These are phyloP conservation scores for Crithidia acanthocephali DNA, from an alignment of 208 protist species.

Conservation along the genomic window DNA sequence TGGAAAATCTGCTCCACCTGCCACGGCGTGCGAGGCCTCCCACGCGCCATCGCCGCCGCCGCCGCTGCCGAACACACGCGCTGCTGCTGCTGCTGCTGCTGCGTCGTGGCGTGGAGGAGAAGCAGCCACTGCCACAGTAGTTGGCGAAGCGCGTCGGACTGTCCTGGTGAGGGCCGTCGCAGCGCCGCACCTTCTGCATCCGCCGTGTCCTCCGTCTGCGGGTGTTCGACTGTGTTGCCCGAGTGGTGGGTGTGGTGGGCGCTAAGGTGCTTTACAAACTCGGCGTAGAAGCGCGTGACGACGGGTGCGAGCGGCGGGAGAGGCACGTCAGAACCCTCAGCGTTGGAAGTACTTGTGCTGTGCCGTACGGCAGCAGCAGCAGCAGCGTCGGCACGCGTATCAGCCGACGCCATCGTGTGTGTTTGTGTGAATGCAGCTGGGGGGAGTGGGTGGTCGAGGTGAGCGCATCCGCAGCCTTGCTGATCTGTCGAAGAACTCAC, in stretches of 20 bases:
- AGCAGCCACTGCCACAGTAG: constrained; percentile 36
- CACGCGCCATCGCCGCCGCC: no score
- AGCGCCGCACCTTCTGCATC: constrained; percentile 12
- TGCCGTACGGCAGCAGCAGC: no score
- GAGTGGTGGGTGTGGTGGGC: not conserved
- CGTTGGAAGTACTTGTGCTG: not conserved
- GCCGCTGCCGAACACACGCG: no score
- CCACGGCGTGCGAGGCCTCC: not conserved
- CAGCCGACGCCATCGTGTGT: no score
- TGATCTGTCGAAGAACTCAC: no score
- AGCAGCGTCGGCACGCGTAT: no score
- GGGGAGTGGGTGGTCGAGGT: no score
- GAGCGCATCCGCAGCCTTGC: no score
- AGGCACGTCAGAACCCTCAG: not conserved
- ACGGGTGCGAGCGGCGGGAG: not conserved
- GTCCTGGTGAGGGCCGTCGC: constrained; percentile 3
- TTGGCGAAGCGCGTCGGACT: constrained; percentile 10
- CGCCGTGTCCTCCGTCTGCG: not conserved
- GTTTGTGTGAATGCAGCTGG: no score
- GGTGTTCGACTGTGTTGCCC: not conserved
- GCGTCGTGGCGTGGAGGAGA: constrained; percentile 10
- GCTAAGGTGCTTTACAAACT: constrained; percentile 11
- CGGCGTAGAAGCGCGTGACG: constrained; percentile 15
- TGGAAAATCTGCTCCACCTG: constrained; percentile 29
- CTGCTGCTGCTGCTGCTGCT: not conserved